Evolutionary conservation across 306 rosid genomes (phyloP).

Genomic region (Castanea crenata): DNA sequence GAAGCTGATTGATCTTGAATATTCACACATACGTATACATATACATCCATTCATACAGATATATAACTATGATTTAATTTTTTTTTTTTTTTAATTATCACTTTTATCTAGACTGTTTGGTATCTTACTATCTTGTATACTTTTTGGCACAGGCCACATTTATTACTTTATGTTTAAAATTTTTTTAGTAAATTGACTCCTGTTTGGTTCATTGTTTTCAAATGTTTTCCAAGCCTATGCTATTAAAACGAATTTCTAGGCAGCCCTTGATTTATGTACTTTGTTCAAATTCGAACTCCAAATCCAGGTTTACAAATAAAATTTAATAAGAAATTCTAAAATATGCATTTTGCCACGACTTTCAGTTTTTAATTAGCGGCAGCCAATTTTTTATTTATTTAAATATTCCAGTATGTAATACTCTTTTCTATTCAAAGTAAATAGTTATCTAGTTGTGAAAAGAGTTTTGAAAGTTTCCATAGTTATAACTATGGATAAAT

Average conservation of each 20-base stretch:
- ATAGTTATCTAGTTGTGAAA: too few relatives aligned
- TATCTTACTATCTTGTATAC: neutral
- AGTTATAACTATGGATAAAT: too few relatives aligned
- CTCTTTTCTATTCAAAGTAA: too few relatives aligned
- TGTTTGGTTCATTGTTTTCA: neutral
- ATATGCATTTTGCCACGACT: neutral
- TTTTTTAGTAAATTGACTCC: neutral
- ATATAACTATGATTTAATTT: neutral
- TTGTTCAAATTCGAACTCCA: neutral
- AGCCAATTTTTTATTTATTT: too few relatives aligned
- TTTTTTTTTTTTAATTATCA: neutral
- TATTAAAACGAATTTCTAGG: neutral
- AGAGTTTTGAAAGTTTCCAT: too few relatives aligned
- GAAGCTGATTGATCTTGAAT: constrained; percentile 21
- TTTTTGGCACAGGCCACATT: neutral
- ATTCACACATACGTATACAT: neutral
- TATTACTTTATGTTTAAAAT: neutral
- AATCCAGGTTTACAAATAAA: neutral
- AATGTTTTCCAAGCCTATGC: neutral
- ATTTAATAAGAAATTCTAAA: neutral
- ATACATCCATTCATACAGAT: too few relatives aligned
- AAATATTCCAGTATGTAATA: too few relatives aligned
- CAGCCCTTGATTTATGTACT: neutral
- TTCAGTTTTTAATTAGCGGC: neutral
- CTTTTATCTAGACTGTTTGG: neutral